Percentiles rank a stretch among this genome's conserved stretches.
Evolutionary conservation across 2,329 filamentous ascomycete species (phyloP).

Genomic region (Trichocomaceae sp.): DNA sequence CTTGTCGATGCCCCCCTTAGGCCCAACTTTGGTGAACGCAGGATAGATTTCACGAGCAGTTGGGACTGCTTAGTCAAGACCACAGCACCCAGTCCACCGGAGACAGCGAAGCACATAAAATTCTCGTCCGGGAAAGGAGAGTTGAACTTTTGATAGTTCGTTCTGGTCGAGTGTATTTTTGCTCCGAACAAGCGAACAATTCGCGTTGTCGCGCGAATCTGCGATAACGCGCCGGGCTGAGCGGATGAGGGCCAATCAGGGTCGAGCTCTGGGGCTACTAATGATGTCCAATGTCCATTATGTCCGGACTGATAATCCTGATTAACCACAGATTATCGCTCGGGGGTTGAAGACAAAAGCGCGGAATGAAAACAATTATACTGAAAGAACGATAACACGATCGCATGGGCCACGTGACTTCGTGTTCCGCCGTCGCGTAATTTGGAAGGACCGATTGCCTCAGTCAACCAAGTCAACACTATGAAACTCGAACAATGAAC

Average conservation of each 20-base stretch:
- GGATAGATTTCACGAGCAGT: constrained; percentile 18
- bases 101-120: constrained; percentile 12
- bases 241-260: not conserved
- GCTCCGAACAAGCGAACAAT: not conserved
- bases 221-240: constrained; percentile 7
- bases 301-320: too few relatives aligned
- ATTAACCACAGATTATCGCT: not conserved
- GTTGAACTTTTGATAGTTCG: not conserved
- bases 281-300: constrained; percentile 13
- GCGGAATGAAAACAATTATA: not conserved
- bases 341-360: not conserved
- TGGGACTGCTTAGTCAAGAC: constrained; percentile 19
- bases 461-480: constrained; percentile 14
- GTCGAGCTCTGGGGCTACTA: not conserved
- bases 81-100: constrained; percentile 15
- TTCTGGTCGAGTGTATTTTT: not conserved
- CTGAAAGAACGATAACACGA: too few relatives aligned
- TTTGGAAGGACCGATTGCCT: not conserved
- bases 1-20: not conserved
- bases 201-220: constrained; percentile 8
- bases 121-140: constrained; percentile 19
- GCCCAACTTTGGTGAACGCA: constrained; percentile 23
- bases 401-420: constrained; percentile 12
- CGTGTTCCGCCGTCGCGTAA: constrained; percentile 7
- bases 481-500: too few relatives aligned